Base-by-base conservation (phyloP, 2,329 filamentous ascomycete genomes). In the Keithomyces neogunnii region DNA sequence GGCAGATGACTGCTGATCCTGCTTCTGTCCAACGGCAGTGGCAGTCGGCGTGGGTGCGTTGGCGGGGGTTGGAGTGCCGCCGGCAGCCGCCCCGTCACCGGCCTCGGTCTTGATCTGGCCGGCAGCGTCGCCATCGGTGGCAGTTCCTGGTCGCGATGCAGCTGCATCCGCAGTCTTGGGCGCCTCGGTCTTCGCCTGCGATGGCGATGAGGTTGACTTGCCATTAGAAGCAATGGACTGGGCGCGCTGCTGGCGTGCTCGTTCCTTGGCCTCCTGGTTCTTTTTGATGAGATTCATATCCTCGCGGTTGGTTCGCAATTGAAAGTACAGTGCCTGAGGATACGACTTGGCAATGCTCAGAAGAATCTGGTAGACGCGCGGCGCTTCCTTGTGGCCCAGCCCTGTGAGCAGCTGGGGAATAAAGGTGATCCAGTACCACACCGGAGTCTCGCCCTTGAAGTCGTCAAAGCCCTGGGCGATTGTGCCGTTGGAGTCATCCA, bases 351-450 rank as follows among this genome's bases (percentile, higher is more conserved):
- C 93, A 63, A 99, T 89, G 74, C 93, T 95, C 29, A 89, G 80
- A 19, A 99, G 78, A 47, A 99, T 89, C 48, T 82, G 81, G 65
- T 93, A 87, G 44, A 92, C 88, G 46, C 95, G 86, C 4, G 84
- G 83, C 10, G 90, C 92, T 69, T 99, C 95, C 60, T 92, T 91
- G 63, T 96, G 86, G 2, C 88, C 89, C 48, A 99, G 77, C 49
- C 92, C 93, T 43, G 89, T 92, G 33, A 99, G 81, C 42, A 99
- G 78, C 68, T 99, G 93, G 19, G 93, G 93, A 56, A 99, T 97
- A 66, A 95, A 99, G 0, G 92, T 97, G 59, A 97, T 96, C 93
- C 93, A 99, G 71, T 97, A 99, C 93, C 93, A 99, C 10, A 95
- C 89, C 0, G 91, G 90, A 2, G 90, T 95, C 60, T 99, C 95